phyloP scores from a whole-genome alignment of 345 rosid genomes.

The Melastoma malabathricum region DNA sequence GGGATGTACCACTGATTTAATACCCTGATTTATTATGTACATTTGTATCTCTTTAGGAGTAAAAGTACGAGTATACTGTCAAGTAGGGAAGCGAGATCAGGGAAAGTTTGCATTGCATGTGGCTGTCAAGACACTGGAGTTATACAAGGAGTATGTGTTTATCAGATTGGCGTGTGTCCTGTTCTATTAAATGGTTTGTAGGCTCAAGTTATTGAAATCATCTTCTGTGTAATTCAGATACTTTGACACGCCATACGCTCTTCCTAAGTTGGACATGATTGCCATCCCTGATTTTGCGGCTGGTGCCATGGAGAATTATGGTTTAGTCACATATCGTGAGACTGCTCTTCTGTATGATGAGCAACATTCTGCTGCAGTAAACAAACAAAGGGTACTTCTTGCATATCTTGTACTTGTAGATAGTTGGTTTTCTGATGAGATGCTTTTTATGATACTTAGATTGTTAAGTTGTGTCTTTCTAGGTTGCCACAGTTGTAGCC shows the following conservation, averaged over 20 bases:
- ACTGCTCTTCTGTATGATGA: slow-evolving; percentile 86
- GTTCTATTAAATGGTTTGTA: neutral
- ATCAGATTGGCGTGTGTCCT: slow-evolving; percentile 3
- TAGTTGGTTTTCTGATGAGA: too few relatives aligned
- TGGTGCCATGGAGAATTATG: slow-evolving; percentile 99
- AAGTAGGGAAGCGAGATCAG: slow-evolving; percentile 77
- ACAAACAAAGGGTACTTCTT: slow-evolving; percentile 71
- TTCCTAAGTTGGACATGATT: slow-evolving; percentile 93
- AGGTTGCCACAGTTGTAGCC: slow-evolving; percentile 94
- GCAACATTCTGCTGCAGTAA: slow-evolving; percentile 89
- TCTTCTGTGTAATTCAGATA: slow-evolving; percentile 32
- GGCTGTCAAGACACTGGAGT: slow-evolving; percentile 76
- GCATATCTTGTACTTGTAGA: too few relatives aligned
- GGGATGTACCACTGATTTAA: neutral
- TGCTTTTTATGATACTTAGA: neutral
- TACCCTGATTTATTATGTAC: slow-evolving; percentile 1
- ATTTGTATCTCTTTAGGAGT: slow-evolving; percentile 32
- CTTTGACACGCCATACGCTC: slow-evolving; percentile 79
- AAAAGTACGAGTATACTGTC: slow-evolving; percentile 84
- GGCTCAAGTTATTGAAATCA: neutral
- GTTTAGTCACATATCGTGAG: slow-evolving; percentile 90
- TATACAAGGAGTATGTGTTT: slow-evolving; percentile 63
- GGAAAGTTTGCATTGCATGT: slow-evolving; percentile 90
- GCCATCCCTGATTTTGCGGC: slow-evolving; percentile 97
- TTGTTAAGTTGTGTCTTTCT: slow-evolving; percentile 12